Conservation (phyloP, 345 rosid genomes). For the Ceriops decandra region DNA sequence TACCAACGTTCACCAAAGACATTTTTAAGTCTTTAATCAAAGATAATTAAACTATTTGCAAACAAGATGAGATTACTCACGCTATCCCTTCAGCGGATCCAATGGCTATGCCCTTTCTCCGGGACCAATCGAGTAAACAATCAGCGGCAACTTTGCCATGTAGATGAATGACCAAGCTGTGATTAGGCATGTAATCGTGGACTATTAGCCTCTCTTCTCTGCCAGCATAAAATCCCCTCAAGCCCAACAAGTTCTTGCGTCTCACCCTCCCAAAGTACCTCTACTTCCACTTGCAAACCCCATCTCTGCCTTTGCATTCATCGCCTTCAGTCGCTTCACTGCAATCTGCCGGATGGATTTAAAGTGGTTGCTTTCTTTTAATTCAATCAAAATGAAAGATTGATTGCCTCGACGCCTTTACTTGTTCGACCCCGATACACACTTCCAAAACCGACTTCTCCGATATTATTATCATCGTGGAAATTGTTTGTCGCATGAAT, state of each 20-base stretch:
- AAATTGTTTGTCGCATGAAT: slow-evolving; percentile 62
- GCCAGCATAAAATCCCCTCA: slow-evolving; percentile 65
- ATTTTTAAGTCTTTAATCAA: background rate
- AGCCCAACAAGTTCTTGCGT: slow-evolving; percentile 54
- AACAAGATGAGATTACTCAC: slow-evolving; percentile 30
- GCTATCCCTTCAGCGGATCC: slow-evolving; percentile 67
- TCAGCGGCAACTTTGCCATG: slow-evolving; percentile 59
- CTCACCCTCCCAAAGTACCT: slow-evolving; percentile 67
- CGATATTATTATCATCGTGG: slow-evolving; percentile 59
- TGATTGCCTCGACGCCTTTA: slow-evolving; percentile 54
- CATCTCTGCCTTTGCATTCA: slow-evolving; percentile 67
- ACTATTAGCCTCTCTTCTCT: slow-evolving; percentile 66
- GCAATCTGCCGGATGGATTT: slow-evolving; percentile 40
- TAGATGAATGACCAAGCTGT: slow-evolving; percentile 56
- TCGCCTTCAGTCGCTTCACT: slow-evolving; percentile 59
- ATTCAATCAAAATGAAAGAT: background rate
- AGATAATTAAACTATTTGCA: no score
- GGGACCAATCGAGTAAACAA: slow-evolving; percentile 57
- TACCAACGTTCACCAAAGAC: background rate
- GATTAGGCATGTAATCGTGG: slow-evolving; percentile 71
- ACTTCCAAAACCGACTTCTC: slow-evolving; percentile 70
- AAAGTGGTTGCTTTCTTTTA: no score
- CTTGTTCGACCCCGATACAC: slow-evolving; percentile 69
- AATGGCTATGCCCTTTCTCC: slow-evolving; percentile 44
- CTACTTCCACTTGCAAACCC: slow-evolving; percentile 68